Evolutionary conservation across 2,329 filamentous ascomycete species (phyloP).

Genomic region (Scortechinia acanthostroma): DNA sequence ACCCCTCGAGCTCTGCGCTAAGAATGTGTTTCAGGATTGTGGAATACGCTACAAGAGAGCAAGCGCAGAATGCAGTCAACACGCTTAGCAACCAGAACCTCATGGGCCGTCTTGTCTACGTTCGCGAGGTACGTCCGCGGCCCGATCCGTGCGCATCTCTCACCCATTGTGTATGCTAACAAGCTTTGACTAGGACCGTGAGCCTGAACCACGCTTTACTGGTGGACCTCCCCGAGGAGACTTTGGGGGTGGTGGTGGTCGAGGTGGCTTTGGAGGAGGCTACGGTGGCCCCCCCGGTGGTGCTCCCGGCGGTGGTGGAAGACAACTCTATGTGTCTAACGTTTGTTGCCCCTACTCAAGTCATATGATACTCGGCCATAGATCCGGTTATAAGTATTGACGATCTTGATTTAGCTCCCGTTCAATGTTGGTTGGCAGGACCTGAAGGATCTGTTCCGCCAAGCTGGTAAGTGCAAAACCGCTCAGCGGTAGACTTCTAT

Average conservation of each 20-base stretch:
- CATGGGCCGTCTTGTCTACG: slow-evolving; percentile 97
- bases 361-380: slow-evolving; percentile 9
- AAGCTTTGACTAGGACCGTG: slow-evolving; percentile 66
- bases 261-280: slow-evolving; percentile 54
- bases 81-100: slow-evolving; percentile 98
- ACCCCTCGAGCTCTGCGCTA: background rate
- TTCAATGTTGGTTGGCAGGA: slow-evolving; percentile 99
- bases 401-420: slow-evolving; percentile 62
- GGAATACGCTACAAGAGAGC: slow-evolving; percentile 99
- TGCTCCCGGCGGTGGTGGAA: slow-evolving; percentile 54
- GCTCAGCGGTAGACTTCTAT: no score
- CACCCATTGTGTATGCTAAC: slow-evolving; percentile 6
- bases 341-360: slow-evolving; percentile 58
- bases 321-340: slow-evolving; percentile 96
- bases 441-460: slow-evolving; percentile 94
- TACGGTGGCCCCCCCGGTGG: slow-evolving; percentile 41
- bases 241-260: slow-evolving; percentile 45
- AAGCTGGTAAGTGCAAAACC: slow-evolving; percentile 70
- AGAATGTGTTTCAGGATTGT: slow-evolving; percentile 78
- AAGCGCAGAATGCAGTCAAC: slow-evolving; percentile 94
- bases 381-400: slow-evolving; percentile 14
- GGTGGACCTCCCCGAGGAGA: slow-evolving; percentile 29
- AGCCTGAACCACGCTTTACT: slow-evolving; percentile 93
- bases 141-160: slow-evolving; percentile 12
- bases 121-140: slow-evolving; percentile 93